A percentile compares a stretch with the other conserved stretches of the same genome.
phyloP scores from a whole-genome alignment of 2,329 filamentous ascomycete genomes.

The Colletotrichum brevisporum region DNA sequence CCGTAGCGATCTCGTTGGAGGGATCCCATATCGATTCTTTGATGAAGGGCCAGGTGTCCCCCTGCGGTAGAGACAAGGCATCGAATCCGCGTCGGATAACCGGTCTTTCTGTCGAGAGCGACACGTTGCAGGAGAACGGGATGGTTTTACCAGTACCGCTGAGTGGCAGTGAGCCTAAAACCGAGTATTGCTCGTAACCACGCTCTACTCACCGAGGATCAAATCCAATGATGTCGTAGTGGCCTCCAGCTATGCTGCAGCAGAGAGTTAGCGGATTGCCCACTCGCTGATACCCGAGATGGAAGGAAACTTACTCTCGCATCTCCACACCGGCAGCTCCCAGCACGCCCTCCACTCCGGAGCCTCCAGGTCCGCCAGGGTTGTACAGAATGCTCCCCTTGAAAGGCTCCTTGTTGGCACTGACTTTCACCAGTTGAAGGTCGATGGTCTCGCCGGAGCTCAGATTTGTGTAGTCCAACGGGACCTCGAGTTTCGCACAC shows the following conservation, averaged over 20 bases:
- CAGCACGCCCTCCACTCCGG: slow-evolving; percentile 29
- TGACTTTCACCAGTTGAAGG: slow-evolving; percentile 35
- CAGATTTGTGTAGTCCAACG: slow-evolving; percentile 40
- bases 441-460: slow-evolving; percentile 31
- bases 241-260: slow-evolving; percentile 43
- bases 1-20: slow-evolving; percentile 30
- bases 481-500: slow-evolving; percentile 40
- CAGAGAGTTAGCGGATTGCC: background rate
- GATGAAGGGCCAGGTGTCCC: slow-evolving; percentile 43
- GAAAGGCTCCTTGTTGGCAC: slow-evolving; percentile 40
- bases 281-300: background rate
- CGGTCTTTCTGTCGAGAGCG: background rate
- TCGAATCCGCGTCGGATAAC: background rate
- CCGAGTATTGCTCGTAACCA: no score
- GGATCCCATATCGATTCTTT: slow-evolving; percentile 4
- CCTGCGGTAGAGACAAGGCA: slow-evolving; percentile 30
- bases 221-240: slow-evolving; percentile 46
- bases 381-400: slow-evolving; percentile 51
- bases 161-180: background rate
- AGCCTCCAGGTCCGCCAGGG: slow-evolving; percentile 47
- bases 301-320: background rate
- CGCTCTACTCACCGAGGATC: slow-evolving; percentile 44
- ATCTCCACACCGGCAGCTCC: background rate
- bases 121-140: slow-evolving; percentile 45
- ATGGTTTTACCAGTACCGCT: slow-evolving; percentile 47